Evolutionary conservation across 2,329 filamentous ascomycete genomes (phyloP).

Genomic region (Aspergillus latus): DNA sequence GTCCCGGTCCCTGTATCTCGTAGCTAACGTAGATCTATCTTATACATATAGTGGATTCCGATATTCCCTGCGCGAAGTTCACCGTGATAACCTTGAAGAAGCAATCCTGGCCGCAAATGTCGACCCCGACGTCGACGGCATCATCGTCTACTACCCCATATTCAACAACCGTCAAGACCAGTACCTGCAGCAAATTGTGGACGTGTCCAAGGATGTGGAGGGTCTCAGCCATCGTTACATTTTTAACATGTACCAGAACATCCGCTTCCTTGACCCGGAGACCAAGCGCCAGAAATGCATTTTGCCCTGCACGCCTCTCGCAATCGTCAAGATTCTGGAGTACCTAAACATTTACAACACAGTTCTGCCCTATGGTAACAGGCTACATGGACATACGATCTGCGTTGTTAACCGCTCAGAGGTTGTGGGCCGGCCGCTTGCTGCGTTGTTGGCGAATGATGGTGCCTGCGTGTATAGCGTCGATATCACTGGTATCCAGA

Average conservation of each 20-base stretch:
- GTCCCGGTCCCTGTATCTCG: slow-evolving; percentile 13
- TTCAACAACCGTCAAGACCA: slow-evolving; percentile 88
- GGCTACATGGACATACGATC: slow-evolving; percentile 88
- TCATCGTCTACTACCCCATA: slow-evolving; percentile 98
- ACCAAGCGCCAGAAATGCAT: slow-evolving; percentile 77
- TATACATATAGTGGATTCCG: slow-evolving; percentile 70
- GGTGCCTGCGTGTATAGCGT: slow-evolving; percentile 94
- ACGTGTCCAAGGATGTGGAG: slow-evolving; percentile 90
- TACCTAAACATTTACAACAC: slow-evolving; percentile 95
- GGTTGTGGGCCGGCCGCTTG: slow-evolving; percentile 89
- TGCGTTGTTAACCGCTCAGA: slow-evolving; percentile 96
- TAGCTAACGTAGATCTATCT: slow-evolving; percentile 22
- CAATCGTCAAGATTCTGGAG: slow-evolving; percentile 95
- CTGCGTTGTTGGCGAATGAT: slow-evolving; percentile 91
- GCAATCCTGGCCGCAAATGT: slow-evolving; percentile 81
- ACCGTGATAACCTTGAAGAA: slow-evolving; percentile 87
- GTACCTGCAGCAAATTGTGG: slow-evolving; percentile 93
- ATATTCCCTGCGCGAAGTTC: slow-evolving; percentile 79
- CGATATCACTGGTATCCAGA: slow-evolving; percentile 85
- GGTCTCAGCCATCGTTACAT: slow-evolving; percentile 91
- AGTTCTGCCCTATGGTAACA: slow-evolving; percentile 87
- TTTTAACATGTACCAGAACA: slow-evolving; percentile 99
- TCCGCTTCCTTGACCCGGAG: slow-evolving; percentile 79
- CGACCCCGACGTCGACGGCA: slow-evolving; percentile 74
- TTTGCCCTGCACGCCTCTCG: slow-evolving; percentile 90